Conservation (phyloP, 2,329 filamentous ascomycete species). For the Ophiocordyceps camponoti-leonardi region DNA sequence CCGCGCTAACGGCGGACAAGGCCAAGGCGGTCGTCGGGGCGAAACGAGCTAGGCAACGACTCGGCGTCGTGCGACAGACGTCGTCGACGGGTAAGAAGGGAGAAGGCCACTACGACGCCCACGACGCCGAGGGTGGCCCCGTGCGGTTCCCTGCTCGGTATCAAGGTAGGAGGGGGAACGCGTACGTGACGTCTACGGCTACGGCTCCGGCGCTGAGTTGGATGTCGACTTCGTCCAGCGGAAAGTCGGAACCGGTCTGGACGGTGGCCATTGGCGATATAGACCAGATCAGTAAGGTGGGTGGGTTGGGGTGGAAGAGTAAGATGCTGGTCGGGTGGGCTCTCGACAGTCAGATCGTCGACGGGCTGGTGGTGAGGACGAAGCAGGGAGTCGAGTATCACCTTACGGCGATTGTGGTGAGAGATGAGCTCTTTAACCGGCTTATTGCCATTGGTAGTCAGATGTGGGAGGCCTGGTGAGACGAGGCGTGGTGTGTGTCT, state of each 20-base stretch:
- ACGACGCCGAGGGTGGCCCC: conserved; percentile 30
- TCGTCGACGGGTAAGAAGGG: too few relatives aligned
- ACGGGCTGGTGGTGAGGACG: conserved; percentile 54
- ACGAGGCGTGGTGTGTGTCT: background rate
- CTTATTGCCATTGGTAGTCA: conserved; percentile 59
- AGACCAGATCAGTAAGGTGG: conserved; percentile 57
- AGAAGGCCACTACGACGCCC: conserved; percentile 21
- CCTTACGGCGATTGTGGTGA: conserved; percentile 52
- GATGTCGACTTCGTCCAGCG: conserved; percentile 25
- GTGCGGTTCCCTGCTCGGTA: conserved; percentile 60
- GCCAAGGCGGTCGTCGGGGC: conserved; percentile 43
- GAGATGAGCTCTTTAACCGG: conserved; percentile 71
- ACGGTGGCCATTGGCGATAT: conserved; percentile 56
- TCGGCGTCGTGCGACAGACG: conserved; percentile 46
- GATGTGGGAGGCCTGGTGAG: conserved; percentile 65
- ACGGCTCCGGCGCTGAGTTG: conserved; percentile 53
- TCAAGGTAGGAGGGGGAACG: conserved; percentile 53
- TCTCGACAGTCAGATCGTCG: conserved; percentile 53
- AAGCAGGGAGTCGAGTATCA: conserved; percentile 35
- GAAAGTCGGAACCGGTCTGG: conserved; percentile 45
- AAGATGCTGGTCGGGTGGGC: conserved; percentile 73
- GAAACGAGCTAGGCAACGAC: conserved; percentile 49
- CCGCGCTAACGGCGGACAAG: conserved; percentile 53
- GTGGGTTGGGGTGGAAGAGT: conserved; percentile 70
- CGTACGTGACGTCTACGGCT: conserved; percentile 50